Evolutionary conservation across 331 rosid genomes (phyloP).

Genomic region (Phaseolus coccineus): DNA sequence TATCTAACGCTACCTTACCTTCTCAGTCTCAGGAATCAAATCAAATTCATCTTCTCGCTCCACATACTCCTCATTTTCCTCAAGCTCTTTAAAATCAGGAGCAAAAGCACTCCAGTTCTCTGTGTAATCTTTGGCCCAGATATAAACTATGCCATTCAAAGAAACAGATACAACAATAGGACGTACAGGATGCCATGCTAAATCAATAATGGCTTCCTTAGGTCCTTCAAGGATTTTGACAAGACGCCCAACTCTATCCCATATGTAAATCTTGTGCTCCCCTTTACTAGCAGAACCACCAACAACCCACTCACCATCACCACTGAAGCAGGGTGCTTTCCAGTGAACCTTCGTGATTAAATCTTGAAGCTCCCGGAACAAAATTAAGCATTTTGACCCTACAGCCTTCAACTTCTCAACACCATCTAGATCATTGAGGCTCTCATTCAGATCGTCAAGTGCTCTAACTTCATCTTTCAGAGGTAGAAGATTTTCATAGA

Average conservation of each 20-base stretch:
- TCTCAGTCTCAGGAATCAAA: conserved; percentile 77
- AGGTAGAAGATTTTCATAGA: conserved; percentile 5
- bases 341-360: neutral
- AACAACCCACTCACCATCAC: conserved; percentile 10
- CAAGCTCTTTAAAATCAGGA: conserved; percentile 91
- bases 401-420: conserved; percentile 18
- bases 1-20: conserved; percentile 54
- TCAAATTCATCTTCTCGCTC: conserved; percentile 89
- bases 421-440: neutral
- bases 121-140: conserved; percentile 91
- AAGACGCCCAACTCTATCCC: conserved; percentile 12
- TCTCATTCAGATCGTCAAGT: conserved; percentile 1
- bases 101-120: conserved; percentile 95
- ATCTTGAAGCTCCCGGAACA: conserved; percentile 22
- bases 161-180: conserved; percentile 60
- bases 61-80: conserved; percentile 85
- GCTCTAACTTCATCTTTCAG: conserved; percentile 5
- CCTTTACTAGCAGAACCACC: conserved; percentile 25
- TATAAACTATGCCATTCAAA: conserved; percentile 71
- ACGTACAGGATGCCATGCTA: conserved; percentile 21
- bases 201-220: conserved; percentile 15
- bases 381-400: neutral
- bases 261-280: conserved; percentile 18
- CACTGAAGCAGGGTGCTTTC: conserved; percentile 27
- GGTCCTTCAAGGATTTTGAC: conserved; percentile 21